Evolutionary conservation across 441 rosid genomes (phyloP).

Genomic region (Adansonia gregorii): DNA sequence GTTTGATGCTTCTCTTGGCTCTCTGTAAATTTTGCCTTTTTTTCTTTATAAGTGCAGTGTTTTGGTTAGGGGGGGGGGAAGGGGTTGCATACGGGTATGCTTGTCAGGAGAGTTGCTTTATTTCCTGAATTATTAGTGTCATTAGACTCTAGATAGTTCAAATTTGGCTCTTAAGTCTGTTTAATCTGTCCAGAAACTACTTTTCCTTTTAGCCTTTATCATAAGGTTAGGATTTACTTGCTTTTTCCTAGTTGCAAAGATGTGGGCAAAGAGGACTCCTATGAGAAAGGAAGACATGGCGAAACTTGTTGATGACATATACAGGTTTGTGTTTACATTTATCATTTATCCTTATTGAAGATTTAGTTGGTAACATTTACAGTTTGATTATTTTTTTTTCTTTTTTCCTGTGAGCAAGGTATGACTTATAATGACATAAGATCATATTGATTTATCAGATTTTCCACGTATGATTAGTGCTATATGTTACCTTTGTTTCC

Average conservation of each 20-base stretch:
- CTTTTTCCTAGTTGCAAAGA: conserved; percentile 54
- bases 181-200: not conserved
- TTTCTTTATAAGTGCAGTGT: not conserved
- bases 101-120: not conserved
- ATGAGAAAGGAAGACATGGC: conserved; percentile 84
- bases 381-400: not conserved
- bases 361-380: not conserved
- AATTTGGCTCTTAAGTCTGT: not conserved
- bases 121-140: not conserved
- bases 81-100: not conserved
- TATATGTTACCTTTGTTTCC: not conserved
- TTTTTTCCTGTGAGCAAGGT: not conserved
- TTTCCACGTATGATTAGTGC: not conserved
- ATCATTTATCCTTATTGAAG: not conserved
- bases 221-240: conserved; percentile 8
- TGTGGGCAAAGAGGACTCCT: conserved; percentile 70
- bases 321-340: conserved; percentile 56
- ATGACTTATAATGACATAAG: not conserved
- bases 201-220: conserved; percentile 18
- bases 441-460: not conserved
- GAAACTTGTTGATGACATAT: conserved; percentile 84
- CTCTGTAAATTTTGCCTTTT: not conserved
- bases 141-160: not conserved
- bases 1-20: not conserved
- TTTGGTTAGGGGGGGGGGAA: not conserved